phyloP scores from a whole-genome alignment of 768 basidiomycete genomes.

The Collybia nuda region DNA sequence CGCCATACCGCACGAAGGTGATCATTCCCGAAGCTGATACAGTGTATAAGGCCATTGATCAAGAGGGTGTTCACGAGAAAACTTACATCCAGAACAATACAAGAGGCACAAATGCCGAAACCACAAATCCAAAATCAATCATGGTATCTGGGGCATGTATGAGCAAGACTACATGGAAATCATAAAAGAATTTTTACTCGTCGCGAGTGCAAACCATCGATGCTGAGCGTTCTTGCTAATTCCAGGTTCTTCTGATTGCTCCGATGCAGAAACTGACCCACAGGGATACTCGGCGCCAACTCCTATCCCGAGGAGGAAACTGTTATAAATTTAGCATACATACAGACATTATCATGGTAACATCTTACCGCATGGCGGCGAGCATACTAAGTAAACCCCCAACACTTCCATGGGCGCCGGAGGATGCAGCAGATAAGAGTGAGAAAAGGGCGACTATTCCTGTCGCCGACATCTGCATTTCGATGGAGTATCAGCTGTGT shows the following conservation, averaged over 20 bases:
- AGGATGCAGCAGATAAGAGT: slow-evolving; percentile 76
- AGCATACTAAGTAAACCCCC: slow-evolving; percentile 77
- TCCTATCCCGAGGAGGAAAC: slow-evolving; percentile 88
- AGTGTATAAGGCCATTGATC: not conserved
- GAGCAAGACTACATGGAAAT: not conserved
- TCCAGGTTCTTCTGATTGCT: slow-evolving; percentile 83
- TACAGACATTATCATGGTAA: not conserved
- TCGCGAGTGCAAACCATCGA: slow-evolving; percentile 84
- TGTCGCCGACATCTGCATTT: slow-evolving; percentile 70
- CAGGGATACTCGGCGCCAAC: slow-evolving; percentile 90
- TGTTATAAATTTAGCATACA: slow-evolving; percentile 21
- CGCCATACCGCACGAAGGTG: slow-evolving; percentile 90
- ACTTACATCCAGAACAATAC: slow-evolving; percentile 87
- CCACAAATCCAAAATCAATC: slow-evolving; percentile 85
- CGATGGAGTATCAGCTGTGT: slow-evolving; percentile 10
- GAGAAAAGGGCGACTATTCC: slow-evolving; percentile 86
- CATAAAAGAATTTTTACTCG: slow-evolving; percentile 50
- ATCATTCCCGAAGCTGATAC: slow-evolving; percentile 65
- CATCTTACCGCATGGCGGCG: slow-evolving; percentile 65
- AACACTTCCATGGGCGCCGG: slow-evolving; percentile 73
- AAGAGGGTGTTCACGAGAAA: not conserved
- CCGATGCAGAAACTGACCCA: slow-evolving; percentile 85
- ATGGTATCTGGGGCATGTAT: slow-evolving; percentile 54
- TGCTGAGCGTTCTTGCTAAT: slow-evolving; percentile 82
- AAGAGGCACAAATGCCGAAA: slow-evolving; percentile 79